Conservation (phyloP, 129 eudicot genomes). For the Saussurea involucrata region DNA sequence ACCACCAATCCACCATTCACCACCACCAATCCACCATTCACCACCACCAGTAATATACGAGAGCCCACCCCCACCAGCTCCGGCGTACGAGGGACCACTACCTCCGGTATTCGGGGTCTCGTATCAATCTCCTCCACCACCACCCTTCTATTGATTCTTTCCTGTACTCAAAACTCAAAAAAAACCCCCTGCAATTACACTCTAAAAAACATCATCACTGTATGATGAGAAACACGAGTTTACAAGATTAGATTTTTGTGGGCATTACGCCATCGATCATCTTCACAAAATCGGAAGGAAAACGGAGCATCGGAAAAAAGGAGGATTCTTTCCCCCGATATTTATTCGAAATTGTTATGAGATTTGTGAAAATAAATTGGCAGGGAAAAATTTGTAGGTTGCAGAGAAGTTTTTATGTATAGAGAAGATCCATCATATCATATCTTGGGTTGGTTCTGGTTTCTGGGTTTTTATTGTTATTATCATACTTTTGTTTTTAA, state of each 20-base stretch:
- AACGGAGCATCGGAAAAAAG: slow-evolving; percentile 13
- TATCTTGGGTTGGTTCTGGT: slow-evolving; percentile 23
- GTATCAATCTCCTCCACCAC: slow-evolving; percentile 85
- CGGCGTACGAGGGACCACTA: slow-evolving; percentile 62
- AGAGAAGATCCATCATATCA: slow-evolving; percentile 45
- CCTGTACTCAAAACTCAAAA: slow-evolving; percentile 33
- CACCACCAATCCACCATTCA: slow-evolving; percentile 45
- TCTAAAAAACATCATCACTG: slow-evolving; percentile 18
- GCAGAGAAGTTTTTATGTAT: slow-evolving; percentile 68
- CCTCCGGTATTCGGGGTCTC: slow-evolving; percentile 68
- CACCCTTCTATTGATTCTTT: slow-evolving; percentile 88
- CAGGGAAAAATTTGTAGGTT: slow-evolving; percentile 46
- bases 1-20: slow-evolving; percentile 34
- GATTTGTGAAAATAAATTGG: slow-evolving; percentile 72
- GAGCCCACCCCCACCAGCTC: slow-evolving; percentile 52
- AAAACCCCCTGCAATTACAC: slow-evolving; percentile 25
- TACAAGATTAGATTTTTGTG: slow-evolving; percentile 16
- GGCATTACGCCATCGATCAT: slow-evolving; percentile 23
- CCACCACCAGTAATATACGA: slow-evolving; percentile 33
- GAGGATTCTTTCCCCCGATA: slow-evolving; percentile 46
- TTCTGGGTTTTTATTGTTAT: slow-evolving; percentile 47
- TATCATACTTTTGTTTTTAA: slow-evolving; percentile 44
- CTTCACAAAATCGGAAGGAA: background rate
- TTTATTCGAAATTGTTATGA: slow-evolving; percentile 53
- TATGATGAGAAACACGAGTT: slow-evolving; percentile 26